Conservation (phyloP, 768 basidiomycete species). For the Tricholoma bakamatsutake region DNA sequence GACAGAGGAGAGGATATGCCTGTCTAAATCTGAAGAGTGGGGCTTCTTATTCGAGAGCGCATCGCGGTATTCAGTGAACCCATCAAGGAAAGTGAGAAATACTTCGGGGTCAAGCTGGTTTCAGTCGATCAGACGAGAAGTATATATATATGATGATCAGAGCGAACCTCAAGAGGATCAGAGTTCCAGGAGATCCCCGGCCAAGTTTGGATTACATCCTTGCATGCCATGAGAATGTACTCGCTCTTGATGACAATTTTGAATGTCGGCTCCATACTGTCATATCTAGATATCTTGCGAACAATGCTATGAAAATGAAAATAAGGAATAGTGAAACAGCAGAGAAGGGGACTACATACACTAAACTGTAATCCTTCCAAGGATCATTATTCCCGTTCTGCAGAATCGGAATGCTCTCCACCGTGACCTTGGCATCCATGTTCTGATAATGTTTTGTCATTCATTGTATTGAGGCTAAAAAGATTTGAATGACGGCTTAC, state of each 20-base stretch:
- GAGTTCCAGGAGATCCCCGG: slow-evolving; percentile 59
- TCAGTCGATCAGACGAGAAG: not conserved
- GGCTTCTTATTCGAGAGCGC: slow-evolving; percentile 29
- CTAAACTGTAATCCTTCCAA: slow-evolving; percentile 54
- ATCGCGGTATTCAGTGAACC: slow-evolving; percentile 39
- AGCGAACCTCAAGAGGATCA: slow-evolving; percentile 46
- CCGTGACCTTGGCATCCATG: slow-evolving; percentile 45
- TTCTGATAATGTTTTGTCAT: slow-evolving; percentile 27
- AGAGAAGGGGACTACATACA: slow-evolving; percentile 25
- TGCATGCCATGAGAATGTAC: slow-evolving; percentile 50
- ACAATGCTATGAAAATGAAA: slow-evolving; percentile 34
- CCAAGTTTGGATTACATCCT: slow-evolving; percentile 52
- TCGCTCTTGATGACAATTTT: slow-evolving; percentile 53
- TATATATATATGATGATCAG: not conserved
- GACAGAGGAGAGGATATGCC: slow-evolving; percentile 37
- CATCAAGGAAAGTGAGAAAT: slow-evolving; percentile 46
- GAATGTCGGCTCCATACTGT: slow-evolving; percentile 37
- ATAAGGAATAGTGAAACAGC: not conserved
- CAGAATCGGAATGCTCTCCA: slow-evolving; percentile 40
- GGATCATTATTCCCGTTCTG: slow-evolving; percentile 38
- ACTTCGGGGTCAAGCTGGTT: slow-evolving; percentile 50
- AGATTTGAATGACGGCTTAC: slow-evolving; percentile 19
- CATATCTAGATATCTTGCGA: slow-evolving; percentile 38
- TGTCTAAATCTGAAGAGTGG: slow-evolving; percentile 32
- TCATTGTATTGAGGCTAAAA: not conserved